Base-by-base conservation (phyloP, 805 yeast species). In the Clavispora asparagi region DNA sequence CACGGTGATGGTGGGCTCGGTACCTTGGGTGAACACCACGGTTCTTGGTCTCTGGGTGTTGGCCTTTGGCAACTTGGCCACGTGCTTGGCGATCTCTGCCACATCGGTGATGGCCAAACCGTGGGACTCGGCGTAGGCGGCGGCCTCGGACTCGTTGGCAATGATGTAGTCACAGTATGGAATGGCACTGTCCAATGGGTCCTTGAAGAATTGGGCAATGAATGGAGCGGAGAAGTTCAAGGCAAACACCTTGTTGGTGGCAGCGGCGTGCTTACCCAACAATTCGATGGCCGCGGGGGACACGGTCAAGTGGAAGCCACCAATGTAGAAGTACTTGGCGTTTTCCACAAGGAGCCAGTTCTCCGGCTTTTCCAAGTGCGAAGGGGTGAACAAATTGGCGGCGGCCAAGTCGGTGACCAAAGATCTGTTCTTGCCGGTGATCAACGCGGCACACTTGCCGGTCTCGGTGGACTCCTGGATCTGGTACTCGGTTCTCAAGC, bases 261-360 rank as follows among this genome's bases (percentile, higher is more conserved):
- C 86, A 51, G 94, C 86, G 54, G 98, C 97, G 65, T 94, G 96
- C 71, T 89, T 78, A 57, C 97, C 99, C 59, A 94, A 77, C 49
- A 83, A 82, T 57, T 78, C 76, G 62, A 94, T 94, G 47, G 99
- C 97, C 49, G 85, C 95, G 55, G 96, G 97, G 55, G 96, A 87
- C 47, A 94, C 99, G 47, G 99, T 94, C 72, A 94, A 79, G 71
- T 94, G 99, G 88, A 83, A 94, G n/a, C 99, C 99, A 61, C 98
- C 99, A 63, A 94, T 86, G 79, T 94, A 94, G 77, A 73, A 94
- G 60, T 75, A 77, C 66, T 82, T 76, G 50, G 92, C 98, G 42
- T 73, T 75, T 70, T 88, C 90, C 51, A 94, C 96, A 49, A 75
- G 71, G 54, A 72, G 73, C 97, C 97, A 91, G 78, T 91, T 88